Base-by-base conservation (phyloP, 371 early-diverging fungal genomes). In the Rhizopus arrhizus region DNA sequence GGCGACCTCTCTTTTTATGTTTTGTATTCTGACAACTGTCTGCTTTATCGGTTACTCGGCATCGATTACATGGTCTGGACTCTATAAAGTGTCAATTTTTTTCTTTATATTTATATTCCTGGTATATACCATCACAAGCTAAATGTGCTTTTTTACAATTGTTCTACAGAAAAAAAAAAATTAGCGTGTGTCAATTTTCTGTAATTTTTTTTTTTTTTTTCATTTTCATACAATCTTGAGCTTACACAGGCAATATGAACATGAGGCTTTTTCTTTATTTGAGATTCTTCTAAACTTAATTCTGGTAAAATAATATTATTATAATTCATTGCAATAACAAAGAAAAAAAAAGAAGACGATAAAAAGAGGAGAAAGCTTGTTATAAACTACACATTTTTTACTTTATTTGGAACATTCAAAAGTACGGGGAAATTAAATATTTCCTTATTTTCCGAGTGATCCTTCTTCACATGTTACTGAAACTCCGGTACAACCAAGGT, bases 101-200 rank as follows among this genome's bases (percentile, higher is more conserved):
- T 10, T 16, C 35, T 32, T 31, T 15, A 2, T 6, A 12, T 5
- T n/a, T 13, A 15, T 47, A 22, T 22, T 22, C 22, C 22, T 22
- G 22, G 22, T 22, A 22, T 22, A 0, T 68, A 68, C 68, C 60
- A 53, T 68, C 68, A 45, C 68, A 68, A 29, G 68, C 68, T 16
- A 68, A 60, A 47, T 68, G 68, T 16, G 68, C 68, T 36, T 64
- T 68, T 57, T 68, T 63, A 40, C 68, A 68, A 48, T 68, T 63
- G 1, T 56, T 47, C 64, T 68, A 59, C 22, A 41, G 34, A 48
- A 5, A 53, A 22, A 4, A 4, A 22, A 22, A 22, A 22, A 22
- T 22, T 22, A 22, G 22, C 22, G 22, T 22, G 22, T 10, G 45
- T 43, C 7, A n/a, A 31, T 31, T 56, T 31, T 57, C 45, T 46